Evolutionary conservation across 768 basidiomycete species (phyloP).

Genomic region (Hericium erinaceus): DNA sequence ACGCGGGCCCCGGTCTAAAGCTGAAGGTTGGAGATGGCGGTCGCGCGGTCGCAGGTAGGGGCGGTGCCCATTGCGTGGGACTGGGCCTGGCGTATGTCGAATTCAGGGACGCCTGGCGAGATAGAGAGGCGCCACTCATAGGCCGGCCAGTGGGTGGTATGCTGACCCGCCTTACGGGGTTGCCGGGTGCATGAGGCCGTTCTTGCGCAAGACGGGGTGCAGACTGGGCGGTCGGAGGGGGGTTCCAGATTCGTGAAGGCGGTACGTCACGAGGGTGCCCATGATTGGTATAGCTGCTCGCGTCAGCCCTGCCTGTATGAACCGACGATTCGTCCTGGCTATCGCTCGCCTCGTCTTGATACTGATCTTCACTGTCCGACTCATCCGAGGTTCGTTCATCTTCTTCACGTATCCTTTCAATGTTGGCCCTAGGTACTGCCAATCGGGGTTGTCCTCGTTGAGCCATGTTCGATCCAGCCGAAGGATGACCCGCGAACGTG

Average conservation of each 20-base stretch:
- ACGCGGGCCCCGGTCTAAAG: slow-evolving; percentile 2
- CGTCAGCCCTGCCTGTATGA: background rate
- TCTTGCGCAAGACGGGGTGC: background rate
- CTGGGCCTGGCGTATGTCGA: background rate
- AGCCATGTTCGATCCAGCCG: too few relatives aligned
- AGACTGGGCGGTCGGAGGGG: too few relatives aligned
- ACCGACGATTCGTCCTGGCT: background rate
- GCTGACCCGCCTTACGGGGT: background rate
- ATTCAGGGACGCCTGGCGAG: background rate
- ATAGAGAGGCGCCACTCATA: background rate
- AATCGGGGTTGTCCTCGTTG: background rate
- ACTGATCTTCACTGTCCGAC: background rate
- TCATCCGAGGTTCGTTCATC: background rate
- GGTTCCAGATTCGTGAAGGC: too few relatives aligned
- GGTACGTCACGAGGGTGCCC: background rate
- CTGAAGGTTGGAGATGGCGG: slow-evolving; percentile 4
- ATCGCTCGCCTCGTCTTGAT: background rate
- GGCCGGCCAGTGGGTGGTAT: background rate
- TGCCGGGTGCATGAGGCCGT: background rate
- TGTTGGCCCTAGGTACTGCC: too few relatives aligned
- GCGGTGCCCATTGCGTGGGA: background rate
- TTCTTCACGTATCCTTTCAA: too few relatives aligned
- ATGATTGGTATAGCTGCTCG: background rate
- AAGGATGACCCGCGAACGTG: too few relatives aligned
- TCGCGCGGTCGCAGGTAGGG: background rate